A percentile compares a stretch with the other conserved stretches of the same genome.
Evolutionary conservation across 2,329 filamentous ascomycete species (phyloP).

Genomic region (Malbranchea cinnamomea): DNA sequence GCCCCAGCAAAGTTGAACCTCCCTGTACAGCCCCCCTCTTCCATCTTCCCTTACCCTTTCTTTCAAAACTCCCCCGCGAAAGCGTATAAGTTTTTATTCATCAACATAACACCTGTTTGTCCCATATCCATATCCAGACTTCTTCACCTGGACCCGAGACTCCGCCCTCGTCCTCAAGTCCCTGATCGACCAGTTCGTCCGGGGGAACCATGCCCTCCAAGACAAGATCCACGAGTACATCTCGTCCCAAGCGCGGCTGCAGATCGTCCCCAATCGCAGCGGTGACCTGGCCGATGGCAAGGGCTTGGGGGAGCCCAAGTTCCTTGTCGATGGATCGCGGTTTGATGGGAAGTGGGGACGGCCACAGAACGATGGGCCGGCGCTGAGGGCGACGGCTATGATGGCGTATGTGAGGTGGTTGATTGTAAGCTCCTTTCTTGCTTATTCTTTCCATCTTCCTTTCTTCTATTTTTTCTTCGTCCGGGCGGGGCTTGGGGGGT

Average conservation of each 20-base stretch:
- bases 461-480: neutral
- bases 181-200: constrained; percentile 52
- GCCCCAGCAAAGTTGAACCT: constrained; percentile 40
- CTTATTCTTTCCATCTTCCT: neutral
- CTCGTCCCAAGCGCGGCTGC: constrained; percentile 47
- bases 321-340: constrained; percentile 44
- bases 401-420: constrained; percentile 47
- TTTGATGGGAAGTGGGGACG: constrained; percentile 59
- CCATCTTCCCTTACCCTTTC: neutral
- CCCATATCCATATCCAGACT: constrained; percentile 36
- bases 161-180: constrained; percentile 57
- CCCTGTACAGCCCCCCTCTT: constrained; percentile 32
- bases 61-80: neutral
- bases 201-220: constrained; percentile 45
- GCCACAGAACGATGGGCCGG: constrained; percentile 44
- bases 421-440: constrained; percentile 24
- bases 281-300: constrained; percentile 36
- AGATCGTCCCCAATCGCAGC: constrained; percentile 53
- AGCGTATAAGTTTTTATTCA: too few species aligned
- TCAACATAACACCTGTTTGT: too few species aligned
- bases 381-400: constrained; percentile 20
- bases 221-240: constrained; percentile 53
- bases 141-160: constrained; percentile 65
- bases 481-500: neutral
- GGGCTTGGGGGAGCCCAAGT: constrained; percentile 61